Evolutionary conservation across 2,329 filamentous ascomycete genomes (phyloP), one percentile per base, ranked within the genome.

Genomic region (Myriosclerotinia duriaeana): DNA sequence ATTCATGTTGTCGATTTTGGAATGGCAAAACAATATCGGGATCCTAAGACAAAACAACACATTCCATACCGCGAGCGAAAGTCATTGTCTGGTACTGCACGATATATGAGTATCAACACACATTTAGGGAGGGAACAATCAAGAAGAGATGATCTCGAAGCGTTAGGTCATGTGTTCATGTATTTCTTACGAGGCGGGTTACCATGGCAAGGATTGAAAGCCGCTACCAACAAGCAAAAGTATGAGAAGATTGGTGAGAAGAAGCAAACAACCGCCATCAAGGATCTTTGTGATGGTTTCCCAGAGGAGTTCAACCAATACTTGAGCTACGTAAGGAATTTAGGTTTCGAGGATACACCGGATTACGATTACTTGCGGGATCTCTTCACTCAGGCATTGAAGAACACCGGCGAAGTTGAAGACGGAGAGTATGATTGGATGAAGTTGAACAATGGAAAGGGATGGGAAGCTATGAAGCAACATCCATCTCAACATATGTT

Each of bases 201-300:
- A 65, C 88, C 88, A 46, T 91, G 88, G 88, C 87, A 91, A 76
- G 88, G 87, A 12, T 80, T 91, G 70, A 90, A 90, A 80, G 87
- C 88, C 77, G 88, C 87, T 40, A 90, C 88, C 56, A 90, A 90
- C 79, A 89, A 99, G 87, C 95, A 99, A 78, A 99, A 99, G 82
- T 99, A 99, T 78, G 95, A 99, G 82, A 98, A 98, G 85, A 99
- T 99, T 79, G 95, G 95, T 55, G 94, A 99, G 84, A 98, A 99
- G 89, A 99, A 99, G 84, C 95, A 98, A 82, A 97, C 94, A 0
- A 98, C 95, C 30, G 87, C 87, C 6, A 96, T 99, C 81, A 97
- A 97, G 82, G 95, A 99, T 75, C 87, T 99, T 20, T 98, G 94
- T 78, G 93, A 97, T 74, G 90, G 92, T 62, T 98, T 96, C 80